Evolutionary conservation across 75 land plant genomes (phyloP).

Genomic region (Chamaecyparis obtusa): DNA sequence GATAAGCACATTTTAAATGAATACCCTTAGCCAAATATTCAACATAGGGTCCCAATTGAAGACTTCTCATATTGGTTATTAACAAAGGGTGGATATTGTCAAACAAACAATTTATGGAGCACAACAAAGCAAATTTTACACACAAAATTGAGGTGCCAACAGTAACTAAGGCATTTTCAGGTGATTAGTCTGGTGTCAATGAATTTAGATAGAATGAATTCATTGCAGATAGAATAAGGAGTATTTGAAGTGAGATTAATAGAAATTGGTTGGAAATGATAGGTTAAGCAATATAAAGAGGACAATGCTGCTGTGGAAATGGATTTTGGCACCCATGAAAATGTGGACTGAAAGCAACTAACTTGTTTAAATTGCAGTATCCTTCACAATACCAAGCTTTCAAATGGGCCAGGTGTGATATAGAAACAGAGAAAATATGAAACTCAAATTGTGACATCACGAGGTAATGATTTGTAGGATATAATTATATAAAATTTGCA

Average conservation of each 20-base stretch:
- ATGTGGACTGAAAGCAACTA: background rate
- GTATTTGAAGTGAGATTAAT: background rate
- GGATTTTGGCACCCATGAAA: background rate
- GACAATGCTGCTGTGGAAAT: background rate
- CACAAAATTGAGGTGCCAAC: too few species aligned
- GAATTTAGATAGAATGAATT: background rate
- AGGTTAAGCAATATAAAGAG: background rate
- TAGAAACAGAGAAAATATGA: background rate
- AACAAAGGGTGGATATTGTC: too few species aligned
- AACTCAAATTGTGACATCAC: background rate
- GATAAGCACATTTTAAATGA: too few species aligned
- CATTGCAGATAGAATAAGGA: background rate
- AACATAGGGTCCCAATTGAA: too few species aligned
- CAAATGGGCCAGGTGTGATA: background rate
- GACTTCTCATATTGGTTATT: too few species aligned
- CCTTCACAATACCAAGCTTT: background rate
- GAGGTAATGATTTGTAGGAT: background rate
- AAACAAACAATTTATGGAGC: too few species aligned
- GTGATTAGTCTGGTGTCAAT: background rate
- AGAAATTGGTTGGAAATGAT: background rate
- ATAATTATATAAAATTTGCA: background rate
- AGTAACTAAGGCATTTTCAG: background rate
- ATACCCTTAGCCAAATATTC: too few species aligned
- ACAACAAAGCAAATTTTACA: too few species aligned
- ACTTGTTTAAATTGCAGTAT: background rate